Evolutionary conservation across 208 protist genomes (phyloP), one percentile per base, ranked within the genome.

Genomic region (Porcisia hertigi): DNA sequence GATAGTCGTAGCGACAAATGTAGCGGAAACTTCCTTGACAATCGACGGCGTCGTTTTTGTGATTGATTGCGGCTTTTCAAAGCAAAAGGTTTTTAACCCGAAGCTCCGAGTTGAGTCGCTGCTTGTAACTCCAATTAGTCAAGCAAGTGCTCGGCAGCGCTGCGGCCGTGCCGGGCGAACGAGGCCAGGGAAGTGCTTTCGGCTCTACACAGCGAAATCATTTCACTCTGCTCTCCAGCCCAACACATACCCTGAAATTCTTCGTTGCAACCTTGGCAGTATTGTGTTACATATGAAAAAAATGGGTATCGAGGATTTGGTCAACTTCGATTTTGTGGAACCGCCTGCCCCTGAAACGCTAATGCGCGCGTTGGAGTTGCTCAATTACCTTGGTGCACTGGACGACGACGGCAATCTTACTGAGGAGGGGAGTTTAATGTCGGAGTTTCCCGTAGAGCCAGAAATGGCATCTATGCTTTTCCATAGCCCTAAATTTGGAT

Each of bases 11-110:
- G 98, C 98, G 0, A 99, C 99, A 12, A 99, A 99, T 78, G 99
- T 99, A 75, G 99, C 99, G 5, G 99, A 99, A 83, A 99, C 99
- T 1, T 99, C 98, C 0, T 81, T 99, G 55, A 99, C 99, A 36
- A 99, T 99, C 80, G 99, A 99, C 81, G 99, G 99, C 43, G 98
- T 99, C 73, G 98, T 97, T 58, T 99, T 99, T 85, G 99, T 99
- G 20, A 91, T 99, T 77, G 98, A 99, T 81, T 98, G 98, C n/a
- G 98, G 98, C 0, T 99, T 99, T 63, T 95, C 91, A 16, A 99
- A 99, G 84, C 98, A 99, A 82, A 99, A 99, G 77, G 87, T 92
- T 53, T 99, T 98, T 83, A 99, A 99, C 88, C 89, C 98, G 0
- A 98, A 99, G 81, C 89, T 98, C 14, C 98, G 98, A 45, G 98